phyloP scores from a whole-genome alignment of 768 basidiomycete genomes.

The Suillus placidus region DNA sequence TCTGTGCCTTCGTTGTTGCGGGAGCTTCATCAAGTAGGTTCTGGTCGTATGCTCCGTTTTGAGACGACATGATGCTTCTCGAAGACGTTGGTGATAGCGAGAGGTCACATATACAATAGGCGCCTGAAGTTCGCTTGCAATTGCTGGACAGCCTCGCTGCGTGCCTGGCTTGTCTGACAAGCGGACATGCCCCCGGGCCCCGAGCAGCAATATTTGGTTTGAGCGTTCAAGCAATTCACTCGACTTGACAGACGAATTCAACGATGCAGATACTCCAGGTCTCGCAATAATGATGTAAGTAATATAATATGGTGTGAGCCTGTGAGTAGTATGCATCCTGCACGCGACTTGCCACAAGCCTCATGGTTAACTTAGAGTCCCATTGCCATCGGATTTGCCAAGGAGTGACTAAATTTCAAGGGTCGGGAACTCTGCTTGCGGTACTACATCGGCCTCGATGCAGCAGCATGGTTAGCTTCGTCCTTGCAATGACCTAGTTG shows the following conservation, averaged over 20 bases:
- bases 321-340: background rate
- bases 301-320: background rate
- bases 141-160: constrained; percentile 27
- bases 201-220: background rate
- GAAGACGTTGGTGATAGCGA: constrained; percentile 1
- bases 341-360: background rate
- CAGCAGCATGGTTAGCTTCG: background rate
- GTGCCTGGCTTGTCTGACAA: constrained; percentile 20
- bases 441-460: background rate
- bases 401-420: background rate
- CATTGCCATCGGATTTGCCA: background rate
- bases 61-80: constrained; percentile 27
- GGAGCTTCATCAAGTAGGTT: constrained; percentile 43
- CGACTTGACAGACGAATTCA: background rate
- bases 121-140: constrained; percentile 17
- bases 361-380: background rate
- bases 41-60: constrained; percentile 37
- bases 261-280: background rate
- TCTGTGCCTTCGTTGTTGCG: constrained; percentile 43
- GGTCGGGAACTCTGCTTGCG: background rate
- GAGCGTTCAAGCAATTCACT: background rate
- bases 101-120: constrained; percentile 18
- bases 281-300: too few relatives aligned
- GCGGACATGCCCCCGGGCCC: background rate
- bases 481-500: background rate